Base-by-base conservation (phyloP, 2,329 filamentous ascomycete genomes). In the Fusarium sp. region DNA sequence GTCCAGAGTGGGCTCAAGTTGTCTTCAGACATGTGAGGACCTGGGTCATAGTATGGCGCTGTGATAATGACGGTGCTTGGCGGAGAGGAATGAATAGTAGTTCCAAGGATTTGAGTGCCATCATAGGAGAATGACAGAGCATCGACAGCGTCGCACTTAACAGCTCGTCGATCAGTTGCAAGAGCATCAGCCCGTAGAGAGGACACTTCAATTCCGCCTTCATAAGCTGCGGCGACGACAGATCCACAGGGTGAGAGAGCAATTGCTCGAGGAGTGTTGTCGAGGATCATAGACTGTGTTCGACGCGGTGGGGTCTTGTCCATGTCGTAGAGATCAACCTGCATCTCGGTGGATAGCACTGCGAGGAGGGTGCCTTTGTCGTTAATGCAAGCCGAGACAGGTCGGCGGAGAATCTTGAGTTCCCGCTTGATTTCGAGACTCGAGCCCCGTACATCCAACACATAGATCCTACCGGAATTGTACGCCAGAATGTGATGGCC, bases 171-270 rank as follows among this genome's bases (percentile, higher is more conserved):
- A 75, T 95, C 92, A 0, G 90, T 93, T 14, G 89, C 82, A 32
- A 92, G 78, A 30, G 90, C 91, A 63, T 87, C 89, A 3, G 92
- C 86, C 57, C 90, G 90, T 43, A 97, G 85, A 6, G 94, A 93
- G 32, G 94, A 92, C 0, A 98, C 93, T 81, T 98, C 95, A 72
- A 98, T 95, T n/a, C 94, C 94, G 65, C 94, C 93, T 79, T 95
- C 92, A 82, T 95, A 97, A 9, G 95, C 95, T 18, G 94, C 93
- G 27, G 95, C 95, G 54, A 98, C 84, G 16, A 98, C 93, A 50
- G 92, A 91, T 27, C 94, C 94, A 73, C 93, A 94, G 1, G 95
- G 94, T 1, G 95, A 96, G 34, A 98, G 85, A 18, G 93, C 92
- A 74, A 98, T 93, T 16, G 94, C 91, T 64, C 92, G 90, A 10